Evolutionary conservation across 169 alveolate genomes (phyloP).

Genomic region (Eimeria praecox): DNA sequence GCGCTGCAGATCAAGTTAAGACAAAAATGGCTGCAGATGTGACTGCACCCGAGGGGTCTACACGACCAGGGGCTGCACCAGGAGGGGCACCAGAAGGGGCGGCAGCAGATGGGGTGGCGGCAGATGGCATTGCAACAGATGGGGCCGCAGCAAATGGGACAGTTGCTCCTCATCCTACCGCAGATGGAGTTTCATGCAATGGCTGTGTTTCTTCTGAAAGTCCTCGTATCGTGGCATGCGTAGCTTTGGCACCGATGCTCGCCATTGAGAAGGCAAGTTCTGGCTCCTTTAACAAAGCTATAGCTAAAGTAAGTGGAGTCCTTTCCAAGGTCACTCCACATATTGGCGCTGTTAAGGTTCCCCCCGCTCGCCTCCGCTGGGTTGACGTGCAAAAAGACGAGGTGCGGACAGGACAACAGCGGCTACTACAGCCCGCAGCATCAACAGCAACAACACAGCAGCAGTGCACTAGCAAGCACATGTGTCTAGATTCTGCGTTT

Average conservation of each 20-base stretch:
- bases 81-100: too few relatives aligned
- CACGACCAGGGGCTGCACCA: too few relatives aligned
- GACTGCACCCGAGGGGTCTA: too few relatives aligned
- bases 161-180: not conserved
- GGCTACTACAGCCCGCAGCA: not conserved
- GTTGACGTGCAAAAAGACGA: conserved; percentile 60
- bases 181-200: not conserved
- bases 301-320: conserved; percentile 56
- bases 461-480: not conserved
- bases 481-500: not conserved
- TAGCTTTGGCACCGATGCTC: conserved; percentile 78
- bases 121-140: not conserved
- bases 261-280: conserved; percentile 73
- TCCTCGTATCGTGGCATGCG: conserved; percentile 57
- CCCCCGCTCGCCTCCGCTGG: conserved; percentile 52
- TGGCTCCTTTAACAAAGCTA: conserved; percentile 5
- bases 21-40: not conserved
- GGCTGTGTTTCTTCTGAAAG: not conserved
- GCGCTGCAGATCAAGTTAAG: not conserved
- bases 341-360: conserved; percentile 38
- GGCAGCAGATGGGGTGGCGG: not conserved
- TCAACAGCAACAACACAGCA: not conserved
- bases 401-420: not conserved
- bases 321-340: conserved; percentile 62
- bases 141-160: not conserved